A percentile compares a stretch with the other conserved stretches of the same genome.
phyloP scores from a whole-genome alignment of 2,329 filamentous ascomycete genomes.

The Fusarium vanettenii region DNA sequence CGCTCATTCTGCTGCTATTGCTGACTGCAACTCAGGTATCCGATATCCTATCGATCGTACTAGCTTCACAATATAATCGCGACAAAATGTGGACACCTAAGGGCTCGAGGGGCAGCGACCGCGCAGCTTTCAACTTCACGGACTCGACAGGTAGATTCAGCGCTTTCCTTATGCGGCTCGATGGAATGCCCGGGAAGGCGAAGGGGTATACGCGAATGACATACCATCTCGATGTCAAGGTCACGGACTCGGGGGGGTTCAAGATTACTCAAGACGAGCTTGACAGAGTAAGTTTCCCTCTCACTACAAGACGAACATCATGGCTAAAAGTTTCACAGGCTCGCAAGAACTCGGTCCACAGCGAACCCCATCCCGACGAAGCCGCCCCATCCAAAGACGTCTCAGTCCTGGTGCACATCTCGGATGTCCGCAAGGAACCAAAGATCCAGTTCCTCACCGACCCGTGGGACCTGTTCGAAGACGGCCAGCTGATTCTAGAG shows the following conservation, averaged over 20 bases:
- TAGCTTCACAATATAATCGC: constrained; percentile 5
- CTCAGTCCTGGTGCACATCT: not conserved
- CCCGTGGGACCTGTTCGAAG: not conserved
- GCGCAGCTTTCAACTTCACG: not conserved
- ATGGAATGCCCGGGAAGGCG: not conserved
- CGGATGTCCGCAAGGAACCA: not conserved
- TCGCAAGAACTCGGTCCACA: not conserved
- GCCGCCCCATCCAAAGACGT: not conserved
- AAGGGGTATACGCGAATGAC: not conserved
- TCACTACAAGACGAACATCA: not conserved
- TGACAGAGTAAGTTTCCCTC: not conserved
- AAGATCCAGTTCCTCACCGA: not conserved
- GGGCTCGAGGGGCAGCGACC: not conserved
- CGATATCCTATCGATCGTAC: not conserved
- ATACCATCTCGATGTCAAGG: not conserved
- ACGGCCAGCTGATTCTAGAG: not conserved
- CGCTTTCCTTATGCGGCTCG: not conserved
- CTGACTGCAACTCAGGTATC: constrained; percentile 4
- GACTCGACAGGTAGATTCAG: not conserved
- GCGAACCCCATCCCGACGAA: not conserved
- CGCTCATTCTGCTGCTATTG: not conserved
- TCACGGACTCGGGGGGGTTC: not conserved
- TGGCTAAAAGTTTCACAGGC: not conserved
- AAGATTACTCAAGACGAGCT: not conserved
- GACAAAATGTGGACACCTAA: not conserved